Conservation (phyloP, 2,329 filamentous ascomycete genomes). For the Pestalotiopsis sp. region DNA sequence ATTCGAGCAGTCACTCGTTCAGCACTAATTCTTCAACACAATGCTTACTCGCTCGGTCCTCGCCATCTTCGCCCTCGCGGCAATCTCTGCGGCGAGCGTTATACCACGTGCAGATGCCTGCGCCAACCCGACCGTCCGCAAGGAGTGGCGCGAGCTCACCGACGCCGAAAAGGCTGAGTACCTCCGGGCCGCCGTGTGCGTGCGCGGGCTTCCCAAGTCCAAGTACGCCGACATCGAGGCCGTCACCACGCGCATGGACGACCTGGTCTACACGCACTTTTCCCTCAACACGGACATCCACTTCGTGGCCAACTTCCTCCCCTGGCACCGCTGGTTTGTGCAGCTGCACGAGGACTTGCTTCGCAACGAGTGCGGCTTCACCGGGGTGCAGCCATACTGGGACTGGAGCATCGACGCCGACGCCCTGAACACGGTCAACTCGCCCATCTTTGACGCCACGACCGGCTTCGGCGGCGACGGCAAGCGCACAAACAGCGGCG, state of each 20-base stretch:
- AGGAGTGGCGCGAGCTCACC: constrained; percentile 2
- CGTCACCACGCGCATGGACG: constrained; percentile 31
- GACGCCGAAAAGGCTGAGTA: constrained; percentile 20
- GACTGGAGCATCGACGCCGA: constrained; percentile 33
- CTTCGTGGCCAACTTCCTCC: constrained; percentile 33
- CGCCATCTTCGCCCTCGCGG: constrained; percentile 2
- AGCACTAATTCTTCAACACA: neutral
- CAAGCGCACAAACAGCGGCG: constrained; percentile 19
- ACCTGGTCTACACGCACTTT: constrained; percentile 33
- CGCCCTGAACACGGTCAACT: constrained; percentile 23
- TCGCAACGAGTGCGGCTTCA: constrained; percentile 29
- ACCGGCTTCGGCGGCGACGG: constrained; percentile 34
- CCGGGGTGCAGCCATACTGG: constrained; percentile 32
- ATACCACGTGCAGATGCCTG: constrained; percentile 12
- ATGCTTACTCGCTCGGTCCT: constrained; percentile 5
- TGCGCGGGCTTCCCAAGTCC: constrained; percentile 14
- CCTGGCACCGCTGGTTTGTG: constrained; percentile 36
- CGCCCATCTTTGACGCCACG: constrained; percentile 28
- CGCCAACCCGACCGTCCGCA: constrained; percentile 9
- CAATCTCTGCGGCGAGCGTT: neutral
- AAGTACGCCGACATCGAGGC: constrained; percentile 16
- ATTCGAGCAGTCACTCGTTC: neutral
- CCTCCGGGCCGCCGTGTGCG: constrained; percentile 29
- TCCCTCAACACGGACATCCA: constrained; percentile 29
- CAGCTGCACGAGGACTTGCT: constrained; percentile 32